Base-by-base conservation (phyloP, 768 basidiomycete genomes). In the Amanita thiersii region DNA sequence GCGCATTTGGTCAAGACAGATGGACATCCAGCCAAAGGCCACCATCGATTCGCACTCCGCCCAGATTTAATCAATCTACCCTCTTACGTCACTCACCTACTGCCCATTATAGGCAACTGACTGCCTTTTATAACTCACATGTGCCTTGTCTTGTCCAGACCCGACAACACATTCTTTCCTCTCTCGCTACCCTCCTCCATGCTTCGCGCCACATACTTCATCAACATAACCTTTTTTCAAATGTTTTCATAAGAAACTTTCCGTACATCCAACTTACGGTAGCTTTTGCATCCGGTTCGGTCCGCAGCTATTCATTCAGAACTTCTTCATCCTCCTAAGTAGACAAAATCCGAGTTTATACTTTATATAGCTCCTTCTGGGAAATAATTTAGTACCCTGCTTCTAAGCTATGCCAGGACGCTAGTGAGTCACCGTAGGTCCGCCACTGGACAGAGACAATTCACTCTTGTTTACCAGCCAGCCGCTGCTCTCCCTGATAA, bases 101-200 rank as follows among this genome's bases (percentile, higher is more conserved):
- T 45, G 40, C 53, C 52, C 34, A 39, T 47, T 49, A 30, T 40
- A 40, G 56, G 11, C 37, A 54, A 49, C 32, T 5, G 17, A n/a
- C 46, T 57, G 49, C 56, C 56, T 51, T 53, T 50, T 48, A 34
- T 17, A 44, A 38, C 6, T 20, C 42, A 47, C 53, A 53, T 49
- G 52, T 55, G 54, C 48, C 41, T 37, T 45, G 44, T 39, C 47
- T 39, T 44, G 45, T 52, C 48, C 33, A 15, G 2, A 34, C 46
- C 26, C 51, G 47, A 49, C 39, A 53, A 50, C 50, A 48, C 48
- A 46, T 20, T 37, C 42, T n/a, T 19, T 28, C 29, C 44, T 21
- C 36, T 52, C 39, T 46, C 41, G 39, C 25, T 29, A 46, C 32
- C n/a, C 34, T 40, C 44, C 19, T 10, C 28, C 40, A 26, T 35